Percentiles rank a stretch among this genome's conserved stretches.
Evolutionary conservation across 345 rosid genomes (phyloP).

Genomic region (Hibiscus tridactylites): DNA sequence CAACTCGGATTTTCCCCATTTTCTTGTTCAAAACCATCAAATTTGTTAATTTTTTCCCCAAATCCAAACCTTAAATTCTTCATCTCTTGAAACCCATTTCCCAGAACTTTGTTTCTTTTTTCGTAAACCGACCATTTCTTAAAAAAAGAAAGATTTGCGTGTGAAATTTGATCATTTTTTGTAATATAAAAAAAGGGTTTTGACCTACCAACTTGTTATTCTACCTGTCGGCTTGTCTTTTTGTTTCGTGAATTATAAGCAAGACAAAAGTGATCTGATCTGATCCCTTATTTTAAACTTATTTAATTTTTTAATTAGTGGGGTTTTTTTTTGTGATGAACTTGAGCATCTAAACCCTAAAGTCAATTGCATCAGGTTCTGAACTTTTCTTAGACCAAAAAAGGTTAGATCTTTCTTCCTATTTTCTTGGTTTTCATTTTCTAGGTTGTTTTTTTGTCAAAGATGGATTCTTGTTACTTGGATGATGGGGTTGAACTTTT

Average conservation of each 20-base stretch:
- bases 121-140: background rate
- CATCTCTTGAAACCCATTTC: background rate
- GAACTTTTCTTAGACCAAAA: background rate
- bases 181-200: background rate
- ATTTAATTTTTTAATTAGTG: too few relatives aligned
- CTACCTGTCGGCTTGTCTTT: constrained; percentile 1
- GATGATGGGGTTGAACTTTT: background rate
- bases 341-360: background rate
- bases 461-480: too few relatives aligned
- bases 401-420: background rate
- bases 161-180: background rate
- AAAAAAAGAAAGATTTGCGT: background rate
- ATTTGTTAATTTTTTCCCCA: too few relatives aligned
- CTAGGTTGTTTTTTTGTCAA: background rate
- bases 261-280: background rate
- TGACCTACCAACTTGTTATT: background rate
- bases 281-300: background rate
- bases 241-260: constrained; percentile 1
- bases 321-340: background rate
- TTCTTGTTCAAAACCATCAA: too few relatives aligned
- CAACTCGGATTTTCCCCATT: too few relatives aligned
- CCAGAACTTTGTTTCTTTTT: background rate
- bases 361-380: background rate
- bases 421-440: background rate
- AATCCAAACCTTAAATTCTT: background rate